These are phyloP conservation scores for Aspergillus glaucus DNA, from an alignment of 2,329 filamentous ascomycete genomes.

Conservation along the genomic window DNA sequence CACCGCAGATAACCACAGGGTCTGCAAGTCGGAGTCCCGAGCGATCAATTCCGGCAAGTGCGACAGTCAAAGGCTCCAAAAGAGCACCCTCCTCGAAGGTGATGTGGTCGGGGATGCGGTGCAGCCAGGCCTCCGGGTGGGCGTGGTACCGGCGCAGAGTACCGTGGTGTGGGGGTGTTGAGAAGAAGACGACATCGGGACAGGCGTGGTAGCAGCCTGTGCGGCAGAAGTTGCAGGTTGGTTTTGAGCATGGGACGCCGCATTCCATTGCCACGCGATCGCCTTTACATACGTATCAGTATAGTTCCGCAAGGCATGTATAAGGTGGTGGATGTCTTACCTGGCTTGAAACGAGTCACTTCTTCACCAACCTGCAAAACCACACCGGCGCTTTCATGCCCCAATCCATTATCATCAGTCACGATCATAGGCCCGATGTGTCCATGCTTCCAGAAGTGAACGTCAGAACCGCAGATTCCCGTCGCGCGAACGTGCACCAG, in stretches of 20 bases:
- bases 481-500: slow-evolving; percentile 13
- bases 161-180: slow-evolving; percentile 15
- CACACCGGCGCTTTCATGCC: slow-evolving; percentile 15
- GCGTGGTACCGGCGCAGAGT: slow-evolving; percentile 14
- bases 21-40: slow-evolving; percentile 11
- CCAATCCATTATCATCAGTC: slow-evolving; percentile 14
- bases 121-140: slow-evolving; percentile 13
- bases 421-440: slow-evolving; percentile 13
- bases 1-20: slow-evolving; percentile 13
- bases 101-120: slow-evolving; percentile 11
- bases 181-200: slow-evolving; percentile 14
- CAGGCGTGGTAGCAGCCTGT: slow-evolving; percentile 14
- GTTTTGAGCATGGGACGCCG: slow-evolving; percentile 13
- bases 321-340: background rate
- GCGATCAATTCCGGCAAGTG: slow-evolving; percentile 12
- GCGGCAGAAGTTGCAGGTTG: slow-evolving; percentile 13
- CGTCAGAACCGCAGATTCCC: slow-evolving; percentile 14
- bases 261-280: slow-evolving; percentile 15
- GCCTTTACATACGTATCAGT: slow-evolving; percentile 3
- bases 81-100: slow-evolving; percentile 13
- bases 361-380: slow-evolving; percentile 10
- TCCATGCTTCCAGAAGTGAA: slow-evolving; percentile 17
- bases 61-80: slow-evolving; percentile 12
- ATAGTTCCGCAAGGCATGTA: background rate
- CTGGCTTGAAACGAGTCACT: slow-evolving; percentile 13